Conservation (phyloP, 257 asterid species). For the Primulina huaijiensis region DNA sequence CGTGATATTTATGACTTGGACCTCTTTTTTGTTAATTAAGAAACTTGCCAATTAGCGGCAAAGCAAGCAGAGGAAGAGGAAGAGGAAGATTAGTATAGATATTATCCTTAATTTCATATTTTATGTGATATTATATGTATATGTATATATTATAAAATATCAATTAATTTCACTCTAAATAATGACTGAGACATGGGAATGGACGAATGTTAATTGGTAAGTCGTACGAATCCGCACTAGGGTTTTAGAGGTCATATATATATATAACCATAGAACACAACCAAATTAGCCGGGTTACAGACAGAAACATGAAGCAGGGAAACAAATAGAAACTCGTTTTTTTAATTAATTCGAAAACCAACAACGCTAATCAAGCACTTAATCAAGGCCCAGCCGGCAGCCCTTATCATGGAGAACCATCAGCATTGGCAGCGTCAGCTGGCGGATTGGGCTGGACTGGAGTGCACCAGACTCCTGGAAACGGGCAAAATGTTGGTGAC, state of each 20-base stretch:
- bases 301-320: neutral
- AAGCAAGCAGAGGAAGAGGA: no score
- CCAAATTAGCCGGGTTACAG: neutral
- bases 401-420: no score
- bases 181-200: no score
- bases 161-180: no score
- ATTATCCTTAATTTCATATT: no score
- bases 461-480: constrained; percentile 23
- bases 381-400: constrained; percentile 12
- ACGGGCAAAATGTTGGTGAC: constrained; percentile 16
- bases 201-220: no score
- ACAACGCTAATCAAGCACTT: neutral
- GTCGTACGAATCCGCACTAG: no score
- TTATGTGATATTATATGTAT: no score
- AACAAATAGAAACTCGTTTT: neutral
- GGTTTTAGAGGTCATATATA: no score
- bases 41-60: no score
- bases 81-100: no score
- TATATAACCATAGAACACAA: neutral
- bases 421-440: constrained; percentile 12
- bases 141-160: no score
- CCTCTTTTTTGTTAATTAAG: neutral
- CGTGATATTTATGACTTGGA: neutral
- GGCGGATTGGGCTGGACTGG: constrained; percentile 20
- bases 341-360: neutral